A percentile compares a stretch with the other conserved stretches of the same genome.
These are phyloP conservation scores for Avena insularis DNA, from an alignment of 176 grass and related monocot genomes.

Conservation along the genomic window DNA sequence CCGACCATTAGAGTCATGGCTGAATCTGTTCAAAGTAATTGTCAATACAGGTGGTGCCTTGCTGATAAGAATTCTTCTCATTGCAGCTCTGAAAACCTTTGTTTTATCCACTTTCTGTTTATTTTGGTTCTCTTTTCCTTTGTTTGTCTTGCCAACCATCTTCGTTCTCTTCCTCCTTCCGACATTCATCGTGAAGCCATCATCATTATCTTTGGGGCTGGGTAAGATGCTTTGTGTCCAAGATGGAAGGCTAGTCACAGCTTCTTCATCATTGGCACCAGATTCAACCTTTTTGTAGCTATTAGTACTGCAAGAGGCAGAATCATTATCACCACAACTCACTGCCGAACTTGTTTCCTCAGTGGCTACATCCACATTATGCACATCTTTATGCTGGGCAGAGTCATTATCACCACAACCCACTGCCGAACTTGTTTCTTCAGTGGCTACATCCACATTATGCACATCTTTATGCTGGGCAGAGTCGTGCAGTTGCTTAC, in stretches of 20 bases:
- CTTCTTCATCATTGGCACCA: conserved; percentile 50
- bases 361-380: conserved; percentile 44
- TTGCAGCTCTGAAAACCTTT: conserved; percentile 81
- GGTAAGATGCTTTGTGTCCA: conserved; percentile 46
- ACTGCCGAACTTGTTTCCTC: conserved; percentile 35
- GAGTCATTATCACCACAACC: conserved; percentile 48
- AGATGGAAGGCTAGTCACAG: conserved; percentile 43
- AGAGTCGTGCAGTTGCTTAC: conserved; percentile 41
- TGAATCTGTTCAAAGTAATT: conserved; percentile 94
- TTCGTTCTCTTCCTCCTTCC: conserved; percentile 52
- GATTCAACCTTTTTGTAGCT: conserved; percentile 37
- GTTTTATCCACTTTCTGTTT: conserved; percentile 52
- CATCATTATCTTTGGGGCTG: conserved; percentile 40
- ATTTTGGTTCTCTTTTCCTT: conserved; percentile 46
- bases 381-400: conserved; percentile 39
- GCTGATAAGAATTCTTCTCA: conserved; percentile 88
- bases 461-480: conserved; percentile 39
- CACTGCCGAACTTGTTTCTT: conserved; percentile 36
- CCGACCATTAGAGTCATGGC: conserved; percentile 76
- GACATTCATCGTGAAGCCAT: conserved; percentile 47
- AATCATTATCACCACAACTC: conserved; percentile 48
- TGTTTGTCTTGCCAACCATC: conserved; percentile 41
- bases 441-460: conserved; percentile 45
- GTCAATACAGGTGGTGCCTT: conserved; percentile 78
- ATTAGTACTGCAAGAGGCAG: conserved; percentile 49